These are phyloP conservation scores for Saccharomycopsis sp. DNA, from an alignment of 805 yeast species.

Conservation along the genomic window DNA sequence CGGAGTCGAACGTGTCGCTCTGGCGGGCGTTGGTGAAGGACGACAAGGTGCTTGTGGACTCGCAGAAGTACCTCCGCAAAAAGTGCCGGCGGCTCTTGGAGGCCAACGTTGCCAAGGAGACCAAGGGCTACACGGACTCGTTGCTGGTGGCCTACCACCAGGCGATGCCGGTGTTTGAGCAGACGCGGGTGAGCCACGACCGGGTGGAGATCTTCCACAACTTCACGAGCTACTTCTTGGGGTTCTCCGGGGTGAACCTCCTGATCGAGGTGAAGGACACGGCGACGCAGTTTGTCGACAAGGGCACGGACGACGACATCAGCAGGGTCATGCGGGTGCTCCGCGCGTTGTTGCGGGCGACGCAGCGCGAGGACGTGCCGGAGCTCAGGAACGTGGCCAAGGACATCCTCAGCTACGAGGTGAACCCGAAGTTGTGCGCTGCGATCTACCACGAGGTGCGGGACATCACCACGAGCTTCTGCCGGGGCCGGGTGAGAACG, in stretches of 20 bases:
- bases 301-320: too few species aligned
- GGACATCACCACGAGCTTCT: too few species aligned
- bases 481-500: too few species aligned
- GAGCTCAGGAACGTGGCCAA: constrained; percentile 60
- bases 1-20: constrained; percentile 31
- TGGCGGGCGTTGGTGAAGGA: constrained; percentile 44
- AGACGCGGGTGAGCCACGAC: constrained; percentile 29
- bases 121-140: constrained; percentile 27
- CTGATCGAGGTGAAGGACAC: constrained; percentile 22
- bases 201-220: constrained; percentile 37
- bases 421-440: constrained; percentile 48
- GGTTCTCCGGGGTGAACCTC: constrained; percentile 12
- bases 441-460: constrained; percentile 30
- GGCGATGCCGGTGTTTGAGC: constrained; percentile 25
- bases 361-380: constrained; percentile 40
- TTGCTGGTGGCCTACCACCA: constrained; percentile 32
- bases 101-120: constrained; percentile 24
- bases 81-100: constrained; percentile 43
- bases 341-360: constrained; percentile 45
- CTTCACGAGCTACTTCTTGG: constrained; percentile 21
- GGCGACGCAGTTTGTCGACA: too few species aligned
- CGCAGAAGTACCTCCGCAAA: constrained; percentile 51
- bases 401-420: constrained; percentile 59
- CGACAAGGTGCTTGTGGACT: constrained; percentile 54
- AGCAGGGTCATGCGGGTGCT: background rate